Base-by-base conservation (phyloP, 192 early-diverging fungal genomes). In the Coemansia sp. region DNA sequence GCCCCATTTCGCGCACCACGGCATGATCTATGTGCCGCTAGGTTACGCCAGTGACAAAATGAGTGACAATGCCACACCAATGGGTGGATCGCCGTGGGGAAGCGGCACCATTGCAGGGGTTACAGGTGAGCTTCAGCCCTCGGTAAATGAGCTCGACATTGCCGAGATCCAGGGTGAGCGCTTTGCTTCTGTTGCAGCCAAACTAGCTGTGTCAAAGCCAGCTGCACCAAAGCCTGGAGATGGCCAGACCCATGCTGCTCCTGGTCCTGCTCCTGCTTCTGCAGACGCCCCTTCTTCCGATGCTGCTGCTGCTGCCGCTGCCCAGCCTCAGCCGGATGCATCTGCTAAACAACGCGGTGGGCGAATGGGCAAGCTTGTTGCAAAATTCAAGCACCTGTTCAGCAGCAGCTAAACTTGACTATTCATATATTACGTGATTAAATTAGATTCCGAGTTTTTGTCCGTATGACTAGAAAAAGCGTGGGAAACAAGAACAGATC, bases 1-100 rank as follows among this genome's bases (percentile, higher is more conserved):
- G 39, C 66, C 78, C 3, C 68, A 82, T 65, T 75, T 84, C 30
- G 77, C 68, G 0, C 84, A 86, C 75, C 86, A 87, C 73, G 86
- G 86, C 16, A 77, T 87, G 42, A 51, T 75, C 58, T 87, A 74
- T 52, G 84, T 86, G 28, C 84, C 86, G 12, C 57, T 87, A 52
- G 86, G 84, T 20, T 77, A 72, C 51, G 35, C 58, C 6, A 66
- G 65, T 62, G 30, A 58, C 15, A 23, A 58, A 10, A 64, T 74
- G 66, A 40, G 55, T 58, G 66, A 68, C 37, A 74, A 68, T 28
- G 45, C 53, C 8, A 35, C 40, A 13, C 42, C 64, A 23, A 23
- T 59, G 8, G 72, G 72, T 28, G 61, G 72, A 3, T 68, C 66
- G 34, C 58, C 72, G 2, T 74, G 67, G 66, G 72, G 72, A 28